phyloP scores from a whole-genome alignment of 2,329 filamentous ascomycete species.

The Diaporthe caulivora region DNA sequence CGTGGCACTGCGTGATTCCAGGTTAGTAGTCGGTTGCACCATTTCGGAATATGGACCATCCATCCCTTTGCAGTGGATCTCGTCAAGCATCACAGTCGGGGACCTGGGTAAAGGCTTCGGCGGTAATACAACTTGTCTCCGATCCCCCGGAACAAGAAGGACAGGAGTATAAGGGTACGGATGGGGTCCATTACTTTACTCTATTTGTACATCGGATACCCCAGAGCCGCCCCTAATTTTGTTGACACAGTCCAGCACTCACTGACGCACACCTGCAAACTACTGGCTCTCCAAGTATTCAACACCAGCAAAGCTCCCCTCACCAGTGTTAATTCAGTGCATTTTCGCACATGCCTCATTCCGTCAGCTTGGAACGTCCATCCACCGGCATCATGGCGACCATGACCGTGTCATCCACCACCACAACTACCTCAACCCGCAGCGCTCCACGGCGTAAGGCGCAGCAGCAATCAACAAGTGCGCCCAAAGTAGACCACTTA shows the following conservation, averaged over 20 bases:
- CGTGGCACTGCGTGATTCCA: slow-evolving; percentile 5
- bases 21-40: neutral
- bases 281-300: neutral
- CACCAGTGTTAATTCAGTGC: neutral
- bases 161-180: slow-evolving; percentile 19
- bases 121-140: neutral
- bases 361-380: slow-evolving; percentile 17
- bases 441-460: slow-evolving; percentile 22
- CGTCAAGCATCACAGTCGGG: neutral
- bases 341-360: slow-evolving; percentile 14
- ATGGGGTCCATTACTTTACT: slow-evolving; percentile 12
- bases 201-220: slow-evolving; percentile 1
- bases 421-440: slow-evolving; percentile 3
- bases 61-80: neutral
- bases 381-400: slow-evolving; percentile 32
- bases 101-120: neutral
- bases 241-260: neutral
- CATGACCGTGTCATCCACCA: slow-evolving; percentile 33
- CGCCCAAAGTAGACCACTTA: slow-evolving; percentile 45
- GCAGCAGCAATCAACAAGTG: slow-evolving; percentile 4
- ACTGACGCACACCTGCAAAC: neutral
- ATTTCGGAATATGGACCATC: slow-evolving; percentile 1
- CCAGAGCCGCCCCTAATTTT: neutral
- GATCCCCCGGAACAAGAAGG: slow-evolving; percentile 9
- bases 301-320: neutral